These are phyloP conservation scores for Metroxylon sagu DNA, from an alignment of 176 grass and related monocot genomes.

Conservation along the genomic window DNA sequence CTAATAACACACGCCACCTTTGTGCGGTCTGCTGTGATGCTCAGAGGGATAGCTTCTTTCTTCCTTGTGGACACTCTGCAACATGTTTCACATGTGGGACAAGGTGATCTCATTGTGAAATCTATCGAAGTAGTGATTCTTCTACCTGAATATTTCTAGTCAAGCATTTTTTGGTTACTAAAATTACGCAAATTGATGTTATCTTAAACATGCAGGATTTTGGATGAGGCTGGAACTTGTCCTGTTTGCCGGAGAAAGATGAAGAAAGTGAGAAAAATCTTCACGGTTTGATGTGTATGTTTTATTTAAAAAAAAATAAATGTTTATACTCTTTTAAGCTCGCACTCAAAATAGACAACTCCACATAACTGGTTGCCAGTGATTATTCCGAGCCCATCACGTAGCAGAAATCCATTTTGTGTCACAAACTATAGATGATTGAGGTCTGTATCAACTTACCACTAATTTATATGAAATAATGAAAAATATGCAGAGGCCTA, in stretches of 20 bases:
- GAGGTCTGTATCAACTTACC: too few relatives aligned
- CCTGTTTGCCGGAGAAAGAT: constrained; percentile 61
- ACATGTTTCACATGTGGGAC: constrained; percentile 56
- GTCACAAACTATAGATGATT: too few relatives aligned
- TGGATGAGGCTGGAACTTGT: constrained; percentile 42
- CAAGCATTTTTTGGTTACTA: too few relatives aligned
- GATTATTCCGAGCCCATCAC: too few relatives aligned
- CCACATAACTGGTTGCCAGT: too few relatives aligned
- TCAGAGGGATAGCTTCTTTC: constrained; percentile 57
- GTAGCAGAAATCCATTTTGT: too few relatives aligned
- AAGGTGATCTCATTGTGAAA: constrained; percentile 23
- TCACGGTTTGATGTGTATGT: constrained; percentile 29
- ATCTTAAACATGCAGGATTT: constrained; percentile 35
- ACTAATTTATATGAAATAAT: too few relatives aligned
- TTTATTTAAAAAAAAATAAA: neutral
- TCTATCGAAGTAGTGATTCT: neutral
- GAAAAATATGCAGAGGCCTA: too few relatives aligned
- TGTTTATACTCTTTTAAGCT: too few relatives aligned
- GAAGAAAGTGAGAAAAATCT: constrained; percentile 77
- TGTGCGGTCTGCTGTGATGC: constrained; percentile 51
- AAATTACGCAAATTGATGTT: neutral
- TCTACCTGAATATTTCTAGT: neutral
- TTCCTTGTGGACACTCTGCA: constrained; percentile 60
- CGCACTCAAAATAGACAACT: too few relatives aligned
- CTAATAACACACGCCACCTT: constrained; percentile 7